phyloP scores from a whole-genome alignment of 192 early-diverging fungal species.

The Pilaira anomala region DNA sequence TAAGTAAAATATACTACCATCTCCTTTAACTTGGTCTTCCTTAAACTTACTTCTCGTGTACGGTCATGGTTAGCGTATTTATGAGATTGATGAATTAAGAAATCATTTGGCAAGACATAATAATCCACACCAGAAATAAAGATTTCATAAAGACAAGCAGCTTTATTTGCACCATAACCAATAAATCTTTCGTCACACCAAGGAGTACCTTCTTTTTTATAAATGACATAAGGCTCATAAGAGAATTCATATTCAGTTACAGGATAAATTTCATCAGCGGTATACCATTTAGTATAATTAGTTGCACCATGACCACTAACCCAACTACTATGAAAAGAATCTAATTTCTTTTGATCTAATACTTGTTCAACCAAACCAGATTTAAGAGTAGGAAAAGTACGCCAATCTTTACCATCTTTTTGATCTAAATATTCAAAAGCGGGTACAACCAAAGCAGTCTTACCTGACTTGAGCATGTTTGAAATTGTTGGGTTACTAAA shows the following conservation, averaged over 20 bases:
- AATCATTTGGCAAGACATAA: conserved; percentile 48
- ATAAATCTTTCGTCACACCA: conserved; percentile 56
- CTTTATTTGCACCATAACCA: conserved; percentile 56
- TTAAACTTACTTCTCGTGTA: conserved; percentile 48
- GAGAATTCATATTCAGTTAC: conserved; percentile 48
- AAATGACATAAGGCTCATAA: conserved; percentile 57
- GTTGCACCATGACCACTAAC: conserved; percentile 50
- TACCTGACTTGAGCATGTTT: conserved; percentile 38
- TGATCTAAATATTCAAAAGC: conserved; percentile 54
- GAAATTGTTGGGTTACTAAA: conserved; percentile 29
- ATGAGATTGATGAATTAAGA: conserved; percentile 53
- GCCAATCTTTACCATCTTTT: conserved; percentile 47
- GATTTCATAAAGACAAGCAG: conserved; percentile 52
- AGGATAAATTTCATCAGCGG: conserved; percentile 41
- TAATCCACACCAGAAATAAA: conserved; percentile 50
- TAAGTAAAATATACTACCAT: neutral
- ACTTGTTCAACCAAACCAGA: conserved; percentile 38
- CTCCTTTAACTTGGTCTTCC: neutral
- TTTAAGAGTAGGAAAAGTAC: conserved; percentile 48
- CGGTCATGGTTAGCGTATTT: conserved; percentile 44
- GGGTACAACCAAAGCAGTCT: conserved; percentile 51
- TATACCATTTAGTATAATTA: conserved; percentile 48
- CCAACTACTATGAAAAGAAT: conserved; percentile 51
- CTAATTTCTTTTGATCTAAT: conserved; percentile 39
- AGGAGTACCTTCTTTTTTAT: conserved; percentile 44